Base-by-base conservation (phyloP, 345 rosid species). In the Salix caprea region DNA sequence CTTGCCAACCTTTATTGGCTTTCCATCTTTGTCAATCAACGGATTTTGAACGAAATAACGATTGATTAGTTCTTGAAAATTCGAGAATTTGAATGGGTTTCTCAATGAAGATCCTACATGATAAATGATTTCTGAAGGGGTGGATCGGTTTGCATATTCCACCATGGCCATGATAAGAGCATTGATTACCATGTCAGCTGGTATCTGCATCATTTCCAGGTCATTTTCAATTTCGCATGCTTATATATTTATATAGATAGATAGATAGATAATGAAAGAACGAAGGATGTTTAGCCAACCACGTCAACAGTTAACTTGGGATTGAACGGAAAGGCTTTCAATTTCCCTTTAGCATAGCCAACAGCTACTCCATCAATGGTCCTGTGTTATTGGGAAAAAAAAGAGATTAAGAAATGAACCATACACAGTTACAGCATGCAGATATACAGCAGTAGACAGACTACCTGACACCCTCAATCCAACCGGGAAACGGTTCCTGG, bases 101-200 rank as follows among this genome's bases (percentile, higher is more conserved):
- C 71, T 75, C 15, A 37, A 7, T 5, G 85, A 82, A 11, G 80
- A 82, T n/a, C 85, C 80, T 40, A 79, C 14, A 8, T 82, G 85
- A 69, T 82, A 82, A 26, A 81, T 73, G 3, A 11, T 24, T 1
- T 64, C 21, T 12, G 36, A 54, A 36, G 28, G 12, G 1, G 77
- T 32, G 1, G 73, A 76, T 16, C 42, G 21, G 2, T 37, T 66
- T 13, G 66, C 65, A 24, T 39, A 5, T 7, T 46, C 64, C 1
- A 82, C 86, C 86, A 89, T 87, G 3, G 93, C 88, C 28, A 88
- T 89, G 32, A 94, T 50, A 4, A 87, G 89, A 7, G 87, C 83
- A 69, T 91, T 94, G 84, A 92, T 96, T 72, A 94, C 97, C 96
- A 94, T 91, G 65, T 94, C 98, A 1, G 92, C 97, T 0, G 98